phyloP scores from a whole-genome alignment of 129 eudicot genomes.

The Flaveria brownii region DNA sequence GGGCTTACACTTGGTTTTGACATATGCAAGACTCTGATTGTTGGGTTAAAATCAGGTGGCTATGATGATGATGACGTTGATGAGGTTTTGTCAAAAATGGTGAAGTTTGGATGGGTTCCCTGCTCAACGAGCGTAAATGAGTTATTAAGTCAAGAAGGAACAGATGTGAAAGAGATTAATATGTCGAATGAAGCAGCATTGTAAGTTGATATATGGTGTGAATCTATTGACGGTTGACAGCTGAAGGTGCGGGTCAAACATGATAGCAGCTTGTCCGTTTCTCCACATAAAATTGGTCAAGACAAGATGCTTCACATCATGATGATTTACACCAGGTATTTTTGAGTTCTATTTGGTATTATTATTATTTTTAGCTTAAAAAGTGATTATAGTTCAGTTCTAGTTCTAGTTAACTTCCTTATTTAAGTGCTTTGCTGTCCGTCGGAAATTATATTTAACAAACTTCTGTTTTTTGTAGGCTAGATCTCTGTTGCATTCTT shows the following conservation, averaged over 20 bases:
- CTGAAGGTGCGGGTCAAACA: slow-evolving; percentile 19
- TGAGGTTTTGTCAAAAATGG: slow-evolving; percentile 46
- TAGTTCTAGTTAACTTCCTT: not conserved
- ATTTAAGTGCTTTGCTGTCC: not conserved
- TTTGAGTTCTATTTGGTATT: not conserved
- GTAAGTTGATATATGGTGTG: slow-evolving; percentile 39
- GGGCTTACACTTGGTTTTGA: slow-evolving; percentile 51
- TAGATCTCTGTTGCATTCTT: slow-evolving; percentile 1
- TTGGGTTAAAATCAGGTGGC: slow-evolving; percentile 45
- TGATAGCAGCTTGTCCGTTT: not conserved
- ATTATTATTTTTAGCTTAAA: no score
- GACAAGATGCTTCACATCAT: slow-evolving; percentile 16
- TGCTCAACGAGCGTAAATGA: slow-evolving; percentile 39
- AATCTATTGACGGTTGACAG: not conserved
- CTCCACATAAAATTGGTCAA: slow-evolving; percentile 14
- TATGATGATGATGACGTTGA: slow-evolving; percentile 41
- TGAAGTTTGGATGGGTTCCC: slow-evolving; percentile 60
- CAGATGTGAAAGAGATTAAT: slow-evolving; percentile 26
- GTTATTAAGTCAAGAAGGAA: slow-evolving; percentile 28
- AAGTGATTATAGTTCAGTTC: not conserved
- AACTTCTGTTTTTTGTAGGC: slow-evolving; percentile 9
- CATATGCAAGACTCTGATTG: slow-evolving; percentile 49
- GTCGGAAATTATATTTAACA: not conserved
- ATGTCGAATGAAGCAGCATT: slow-evolving; percentile 33
- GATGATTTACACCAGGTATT: slow-evolving; percentile 18